A percentile compares a stretch with the other conserved stretches of the same genome.
Evolutionary conservation across 2,329 filamentous ascomycete species (phyloP).

Genomic region (Capronia americana): DNA sequence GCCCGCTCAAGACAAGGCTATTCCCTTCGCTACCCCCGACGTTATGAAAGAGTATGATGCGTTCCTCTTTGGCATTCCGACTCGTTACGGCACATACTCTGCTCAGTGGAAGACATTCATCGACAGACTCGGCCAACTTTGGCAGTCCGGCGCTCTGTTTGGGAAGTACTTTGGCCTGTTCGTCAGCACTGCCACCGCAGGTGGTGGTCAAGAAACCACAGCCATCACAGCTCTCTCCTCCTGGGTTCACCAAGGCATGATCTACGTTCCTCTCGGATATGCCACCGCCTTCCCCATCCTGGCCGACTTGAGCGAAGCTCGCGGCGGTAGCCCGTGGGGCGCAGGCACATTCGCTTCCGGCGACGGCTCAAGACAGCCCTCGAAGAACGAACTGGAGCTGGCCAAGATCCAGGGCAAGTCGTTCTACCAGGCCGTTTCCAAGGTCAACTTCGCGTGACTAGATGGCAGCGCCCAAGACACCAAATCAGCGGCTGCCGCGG

Average conservation of each 20-base stretch:
- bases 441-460: conserved; percentile 78
- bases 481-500: conserved; percentile 40
- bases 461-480: conserved; percentile 61
- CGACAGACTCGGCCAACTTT: conserved; percentile 88
- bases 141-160: conserved; percentile 75
- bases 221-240: conserved; percentile 82
- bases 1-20: conserved; percentile 69
- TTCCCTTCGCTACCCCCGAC: conserved; percentile 68
- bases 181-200: conserved; percentile 80
- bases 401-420: conserved; percentile 81
- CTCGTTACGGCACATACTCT: conserved; percentile 95
- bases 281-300: conserved; percentile 75
- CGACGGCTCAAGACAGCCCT: conserved; percentile 85
- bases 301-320: conserved; percentile 75
- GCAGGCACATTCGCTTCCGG: conserved; percentile 82
- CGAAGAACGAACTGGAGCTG: conserved; percentile 74
- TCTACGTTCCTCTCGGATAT: conserved; percentile 96
- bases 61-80: conserved; percentile 93
- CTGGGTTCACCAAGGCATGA: conserved; percentile 88
- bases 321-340: conserved; percentile 89
- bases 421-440: conserved; percentile 79
- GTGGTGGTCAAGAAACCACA: conserved; percentile 93
- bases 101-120: conserved; percentile 88
- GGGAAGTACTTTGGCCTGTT: conserved; percentile 94
- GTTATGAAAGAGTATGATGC: conserved; percentile 79